A percentile compares a stretch with the other conserved stretches of the same genome.
These are phyloP conservation scores for Pichia manshurica DNA, from an alignment of 805 yeast species.

Conservation along the genomic window DNA sequence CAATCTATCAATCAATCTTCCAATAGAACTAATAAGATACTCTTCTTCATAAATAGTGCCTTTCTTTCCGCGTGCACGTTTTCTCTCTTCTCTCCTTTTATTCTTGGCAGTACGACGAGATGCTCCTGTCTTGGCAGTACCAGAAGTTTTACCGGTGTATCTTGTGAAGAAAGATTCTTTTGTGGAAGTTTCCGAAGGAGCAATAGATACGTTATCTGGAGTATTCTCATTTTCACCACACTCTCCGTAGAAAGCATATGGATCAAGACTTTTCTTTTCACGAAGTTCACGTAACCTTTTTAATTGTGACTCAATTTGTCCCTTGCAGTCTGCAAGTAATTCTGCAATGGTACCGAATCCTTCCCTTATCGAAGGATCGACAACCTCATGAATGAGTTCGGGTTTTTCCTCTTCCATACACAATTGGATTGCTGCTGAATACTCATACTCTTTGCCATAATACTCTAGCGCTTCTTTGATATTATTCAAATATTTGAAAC, in stretches of 20 bases:
- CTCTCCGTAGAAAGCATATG: slow-evolving; percentile 75
- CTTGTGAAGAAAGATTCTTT: slow-evolving; percentile 91
- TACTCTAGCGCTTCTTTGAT: slow-evolving; percentile 56
- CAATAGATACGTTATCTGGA: slow-evolving; percentile 91
- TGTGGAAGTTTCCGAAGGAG: slow-evolving; percentile 90
- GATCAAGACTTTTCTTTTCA: slow-evolving; percentile 75
- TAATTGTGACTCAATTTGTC: slow-evolving; percentile 79
- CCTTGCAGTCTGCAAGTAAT: slow-evolving; percentile 85
- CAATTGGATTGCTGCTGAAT: slow-evolving; percentile 68
- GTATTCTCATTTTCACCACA: slow-evolving; percentile 59
- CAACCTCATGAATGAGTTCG: slow-evolving; percentile 48
- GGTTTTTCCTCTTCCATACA: slow-evolving; percentile 40
- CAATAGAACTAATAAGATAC: slow-evolving; percentile 80
- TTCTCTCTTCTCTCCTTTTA: slow-evolving; percentile 90
- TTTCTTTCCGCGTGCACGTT: slow-evolving; percentile 93
- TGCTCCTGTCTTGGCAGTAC: slow-evolving; percentile 96
- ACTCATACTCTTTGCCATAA: slow-evolving; percentile 70
- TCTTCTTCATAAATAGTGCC: slow-evolving; percentile 98
- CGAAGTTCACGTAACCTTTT: slow-evolving; percentile 80
- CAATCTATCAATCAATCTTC: slow-evolving; percentile 80
- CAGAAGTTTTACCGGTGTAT: slow-evolving; percentile 92
- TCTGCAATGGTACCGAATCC: slow-evolving; percentile 87
- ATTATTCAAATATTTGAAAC: slow-evolving; percentile 54
- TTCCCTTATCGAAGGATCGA: slow-evolving; percentile 75
- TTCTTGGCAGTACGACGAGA: slow-evolving; percentile 89